Evolutionary conservation across 257 asterid species (phyloP).

Genomic region (Solanum medicagineum): DNA sequence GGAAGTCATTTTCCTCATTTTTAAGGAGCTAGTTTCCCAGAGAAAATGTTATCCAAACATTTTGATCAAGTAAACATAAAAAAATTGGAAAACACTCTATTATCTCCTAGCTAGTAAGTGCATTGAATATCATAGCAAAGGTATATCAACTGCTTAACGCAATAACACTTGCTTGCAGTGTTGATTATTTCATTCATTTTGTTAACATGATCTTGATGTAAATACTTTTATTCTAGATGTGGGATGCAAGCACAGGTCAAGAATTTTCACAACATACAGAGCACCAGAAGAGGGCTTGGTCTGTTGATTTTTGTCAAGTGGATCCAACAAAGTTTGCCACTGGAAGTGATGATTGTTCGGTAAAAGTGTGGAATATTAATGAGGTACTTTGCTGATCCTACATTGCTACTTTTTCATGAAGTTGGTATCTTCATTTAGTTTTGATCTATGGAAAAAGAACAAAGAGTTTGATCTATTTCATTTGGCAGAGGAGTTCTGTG

Average conservation of each 20-base stretch:
- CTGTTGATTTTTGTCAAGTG: constrained; percentile 44
- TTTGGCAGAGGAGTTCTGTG: constrained; percentile 20
- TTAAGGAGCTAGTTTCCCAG: no score
- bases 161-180: not conserved
- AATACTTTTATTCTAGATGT: constrained; percentile 15
- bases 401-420: not conserved
- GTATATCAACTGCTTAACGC: not conserved
- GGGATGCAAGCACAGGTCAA: constrained; percentile 45
- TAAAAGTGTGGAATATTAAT: constrained; percentile 47
- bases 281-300: constrained; percentile 44
- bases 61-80: no score
- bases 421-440: not conserved
- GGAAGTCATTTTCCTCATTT: no score
- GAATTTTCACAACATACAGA: constrained; percentile 15
- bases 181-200: not conserved
- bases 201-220: not conserved
- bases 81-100: no score
- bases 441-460: not conserved
- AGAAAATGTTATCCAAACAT: no score
- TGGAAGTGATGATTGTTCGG: constrained; percentile 57
- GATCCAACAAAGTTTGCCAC: constrained; percentile 52
- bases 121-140: not conserved
- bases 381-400: constrained; percentile 23
- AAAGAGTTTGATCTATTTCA: not conserved
- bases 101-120: not conserved